These are phyloP conservation scores for Phytomonas sp. DNA, from an alignment of 208 protist species.

Conservation along the genomic window DNA sequence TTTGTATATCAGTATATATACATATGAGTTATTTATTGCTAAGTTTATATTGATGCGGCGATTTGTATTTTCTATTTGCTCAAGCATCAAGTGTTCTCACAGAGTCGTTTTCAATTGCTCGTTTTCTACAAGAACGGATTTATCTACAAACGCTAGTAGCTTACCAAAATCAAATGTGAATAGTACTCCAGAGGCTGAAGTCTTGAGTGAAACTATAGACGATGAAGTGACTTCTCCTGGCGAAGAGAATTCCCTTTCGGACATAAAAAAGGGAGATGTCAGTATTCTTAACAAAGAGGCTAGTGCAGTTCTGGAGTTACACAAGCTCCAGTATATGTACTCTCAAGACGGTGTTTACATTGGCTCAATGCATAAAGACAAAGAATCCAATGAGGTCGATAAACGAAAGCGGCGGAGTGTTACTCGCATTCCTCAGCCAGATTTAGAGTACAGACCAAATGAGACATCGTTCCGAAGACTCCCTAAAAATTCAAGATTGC, in stretches of 20 bases:
- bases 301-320: constrained; percentile 41
- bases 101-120: too few species aligned
- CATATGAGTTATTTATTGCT: not conserved
- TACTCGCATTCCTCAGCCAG: constrained; percentile 62
- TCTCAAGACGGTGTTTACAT: constrained; percentile 80
- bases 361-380: constrained; percentile 57
- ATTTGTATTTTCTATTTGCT: not conserved
- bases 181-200: constrained; percentile 23
- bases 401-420: constrained; percentile 45
- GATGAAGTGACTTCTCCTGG: not conserved
- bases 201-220: constrained; percentile 36
- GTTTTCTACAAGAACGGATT: too few species aligned
- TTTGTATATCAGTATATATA: not conserved
- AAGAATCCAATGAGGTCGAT: constrained; percentile 23
- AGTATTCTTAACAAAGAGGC: constrained; percentile 32
- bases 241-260: not conserved
- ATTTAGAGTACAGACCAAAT: constrained; percentile 53
- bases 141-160: too few species aligned
- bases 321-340: constrained; percentile 66
- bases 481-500: constrained; percentile 57
- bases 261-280: constrained; percentile 32
- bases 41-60: constrained; percentile 4
- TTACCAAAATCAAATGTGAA: not conserved
- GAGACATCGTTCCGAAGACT: constrained; percentile 79
- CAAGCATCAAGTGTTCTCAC: too few species aligned